Percentiles rank a stretch among this genome's conserved stretches.
Evolutionary conservation across 257 asterid species (phyloP).

Genomic region (Solanum okadae): DNA sequence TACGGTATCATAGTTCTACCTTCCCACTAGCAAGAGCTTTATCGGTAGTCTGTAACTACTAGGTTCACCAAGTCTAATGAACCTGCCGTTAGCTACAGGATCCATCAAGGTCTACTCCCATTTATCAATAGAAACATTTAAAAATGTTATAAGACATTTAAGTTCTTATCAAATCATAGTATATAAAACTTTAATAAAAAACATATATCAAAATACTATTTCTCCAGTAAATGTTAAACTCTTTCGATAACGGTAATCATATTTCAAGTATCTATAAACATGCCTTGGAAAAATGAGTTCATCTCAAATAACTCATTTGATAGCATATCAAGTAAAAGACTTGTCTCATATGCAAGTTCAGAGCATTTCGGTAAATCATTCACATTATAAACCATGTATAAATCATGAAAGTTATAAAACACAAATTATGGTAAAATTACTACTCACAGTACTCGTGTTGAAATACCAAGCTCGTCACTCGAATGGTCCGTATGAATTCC

Average conservation of each 20-base stretch:
- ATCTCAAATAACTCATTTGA: too few species aligned
- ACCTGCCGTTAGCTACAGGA: neutral
- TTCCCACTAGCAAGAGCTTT: neutral
- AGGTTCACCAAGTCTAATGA: neutral
- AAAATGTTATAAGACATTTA: too few species aligned
- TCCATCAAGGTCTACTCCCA: neutral
- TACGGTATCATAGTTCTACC: too few species aligned
- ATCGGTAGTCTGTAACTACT: neutral
- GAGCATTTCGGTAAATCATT: neutral
- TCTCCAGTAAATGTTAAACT: neutral
- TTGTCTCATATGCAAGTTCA: neutral
- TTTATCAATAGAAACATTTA: neutral
- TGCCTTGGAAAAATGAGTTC: too few species aligned
- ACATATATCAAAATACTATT: neutral
- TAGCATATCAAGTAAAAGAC: too few species aligned
- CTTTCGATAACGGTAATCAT: neutral
- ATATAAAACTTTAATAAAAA: too few species aligned
- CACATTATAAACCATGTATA: too few species aligned
- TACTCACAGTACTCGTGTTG: neutral
- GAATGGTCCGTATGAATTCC: neutral
- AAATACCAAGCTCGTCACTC: neutral
- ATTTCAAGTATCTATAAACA: too few species aligned
- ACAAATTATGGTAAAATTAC: neutral
- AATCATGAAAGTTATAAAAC: too few species aligned
- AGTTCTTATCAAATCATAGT: too few species aligned